Conservation (phyloP, 139 green algal genomes). For the Ulvella scutata region DNA sequence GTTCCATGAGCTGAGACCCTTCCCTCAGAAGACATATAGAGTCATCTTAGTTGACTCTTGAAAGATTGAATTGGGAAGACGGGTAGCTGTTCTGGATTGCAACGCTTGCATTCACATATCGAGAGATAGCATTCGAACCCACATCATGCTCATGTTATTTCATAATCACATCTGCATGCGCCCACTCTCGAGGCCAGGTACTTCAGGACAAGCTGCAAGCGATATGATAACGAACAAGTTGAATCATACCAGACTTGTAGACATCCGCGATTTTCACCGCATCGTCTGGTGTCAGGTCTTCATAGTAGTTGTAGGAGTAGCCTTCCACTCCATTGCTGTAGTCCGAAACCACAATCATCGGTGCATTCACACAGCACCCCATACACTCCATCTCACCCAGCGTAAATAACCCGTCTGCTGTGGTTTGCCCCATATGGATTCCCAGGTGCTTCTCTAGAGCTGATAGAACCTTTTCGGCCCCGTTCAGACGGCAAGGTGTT, state of each 20-base stretch:
- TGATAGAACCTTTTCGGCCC: constrained; percentile 22
- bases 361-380: constrained; percentile 95
- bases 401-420: constrained; percentile 85
- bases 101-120: too few relatives aligned
- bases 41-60: too few relatives aligned
- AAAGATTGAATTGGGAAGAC: too few relatives aligned
- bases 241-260: neutral
- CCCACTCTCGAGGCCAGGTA: too few relatives aligned
- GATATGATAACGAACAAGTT: too few relatives aligned
- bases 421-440: constrained; percentile 48
- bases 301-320: constrained; percentile 86
- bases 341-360: constrained; percentile 94
- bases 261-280: constrained; percentile 58
- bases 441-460: constrained; percentile 28
- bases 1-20: too few relatives aligned
- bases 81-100: too few relatives aligned
- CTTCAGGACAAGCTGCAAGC: too few relatives aligned
- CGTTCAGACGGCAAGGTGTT: constrained; percentile 24
- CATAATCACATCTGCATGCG: too few relatives aligned
- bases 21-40: too few relatives aligned
- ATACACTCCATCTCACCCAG: constrained; percentile 99
- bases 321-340: constrained; percentile 56
- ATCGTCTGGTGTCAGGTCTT: constrained; percentile 84
- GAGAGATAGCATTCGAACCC: too few relatives aligned
- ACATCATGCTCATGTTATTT: too few relatives aligned